Conservation (phyloP, 352 stramenopile genomes). For the Achlya hypogyna region DNA sequence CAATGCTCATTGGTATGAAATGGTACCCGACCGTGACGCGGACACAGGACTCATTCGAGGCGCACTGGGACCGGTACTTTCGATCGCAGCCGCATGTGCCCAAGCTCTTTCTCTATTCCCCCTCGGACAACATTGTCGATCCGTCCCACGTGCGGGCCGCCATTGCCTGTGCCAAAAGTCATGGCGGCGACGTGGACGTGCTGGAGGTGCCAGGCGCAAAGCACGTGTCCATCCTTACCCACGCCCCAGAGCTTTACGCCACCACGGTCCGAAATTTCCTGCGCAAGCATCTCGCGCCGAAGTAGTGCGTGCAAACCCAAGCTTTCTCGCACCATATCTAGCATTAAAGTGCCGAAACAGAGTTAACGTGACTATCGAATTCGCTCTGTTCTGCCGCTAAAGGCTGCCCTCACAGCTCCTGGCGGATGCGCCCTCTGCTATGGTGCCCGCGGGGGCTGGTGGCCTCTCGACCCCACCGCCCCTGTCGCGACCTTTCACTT, state of each 20-base stretch:
- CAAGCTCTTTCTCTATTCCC: conserved; percentile 19
- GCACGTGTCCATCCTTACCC: not conserved
- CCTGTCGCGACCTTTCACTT: no score
- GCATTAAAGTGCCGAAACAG: no score
- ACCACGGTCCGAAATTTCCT: not conserved
- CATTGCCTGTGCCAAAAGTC: not conserved
- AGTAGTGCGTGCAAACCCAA: no score
- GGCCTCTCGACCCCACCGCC: no score
- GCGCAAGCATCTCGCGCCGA: not conserved
- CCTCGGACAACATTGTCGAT: not conserved
- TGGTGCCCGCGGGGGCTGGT: no score
- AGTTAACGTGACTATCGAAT: no score
- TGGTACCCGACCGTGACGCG: not conserved
- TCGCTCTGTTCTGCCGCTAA: no score
- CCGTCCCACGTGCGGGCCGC: not conserved
- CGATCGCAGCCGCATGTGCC: not conserved
- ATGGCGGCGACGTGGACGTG: not conserved
- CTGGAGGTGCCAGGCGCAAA: not conserved
- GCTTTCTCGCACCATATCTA: no score
- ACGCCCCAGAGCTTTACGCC: not conserved
- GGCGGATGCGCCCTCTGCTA: no score
- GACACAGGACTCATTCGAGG: not conserved
- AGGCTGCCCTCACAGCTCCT: no score
- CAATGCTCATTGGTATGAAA: not conserved
- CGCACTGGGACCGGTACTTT: conserved; percentile 12